Percentiles rank a stretch among this genome's conserved stretches.
Conservation (phyloP, 305 asterid genomes). For the Fraxinus ornus region DNA sequence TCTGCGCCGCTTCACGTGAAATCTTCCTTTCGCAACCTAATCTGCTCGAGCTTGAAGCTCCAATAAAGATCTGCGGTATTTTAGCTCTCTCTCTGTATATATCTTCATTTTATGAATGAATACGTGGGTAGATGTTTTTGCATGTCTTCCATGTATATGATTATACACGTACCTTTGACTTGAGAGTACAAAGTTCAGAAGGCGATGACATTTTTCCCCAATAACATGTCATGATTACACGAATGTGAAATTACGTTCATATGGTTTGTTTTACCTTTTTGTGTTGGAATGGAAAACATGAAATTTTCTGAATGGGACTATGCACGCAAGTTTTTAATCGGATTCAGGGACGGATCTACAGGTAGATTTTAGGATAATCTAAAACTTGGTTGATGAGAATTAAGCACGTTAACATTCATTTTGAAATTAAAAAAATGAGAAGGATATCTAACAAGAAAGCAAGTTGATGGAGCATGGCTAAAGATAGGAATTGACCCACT, state of each 20-base stretch:
- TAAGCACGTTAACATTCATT: neutral
- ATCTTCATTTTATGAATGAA: neutral
- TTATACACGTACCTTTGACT: neutral
- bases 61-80: neutral
- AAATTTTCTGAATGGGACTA: neutral
- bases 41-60: constrained; percentile 3
- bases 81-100: neutral
- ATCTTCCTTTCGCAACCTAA: neutral
- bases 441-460: constrained; percentile 65
- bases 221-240: neutral
- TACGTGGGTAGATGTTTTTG: neutral
- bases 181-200: neutral
- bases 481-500: no score
- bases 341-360: neutral
- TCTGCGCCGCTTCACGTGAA: neutral
- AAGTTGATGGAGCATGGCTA: no score
- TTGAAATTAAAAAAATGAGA: neutral
- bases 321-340: neutral
- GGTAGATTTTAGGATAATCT: neutral
- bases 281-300: neutral
- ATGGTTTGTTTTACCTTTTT: neutral
- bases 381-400: neutral
- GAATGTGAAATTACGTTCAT: neutral
- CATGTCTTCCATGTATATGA: neutral
- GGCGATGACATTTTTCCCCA: neutral